phyloP scores from a whole-genome alignment of 2,329 filamentous ascomycete species.

The Pezicula neosporulosa region DNA sequence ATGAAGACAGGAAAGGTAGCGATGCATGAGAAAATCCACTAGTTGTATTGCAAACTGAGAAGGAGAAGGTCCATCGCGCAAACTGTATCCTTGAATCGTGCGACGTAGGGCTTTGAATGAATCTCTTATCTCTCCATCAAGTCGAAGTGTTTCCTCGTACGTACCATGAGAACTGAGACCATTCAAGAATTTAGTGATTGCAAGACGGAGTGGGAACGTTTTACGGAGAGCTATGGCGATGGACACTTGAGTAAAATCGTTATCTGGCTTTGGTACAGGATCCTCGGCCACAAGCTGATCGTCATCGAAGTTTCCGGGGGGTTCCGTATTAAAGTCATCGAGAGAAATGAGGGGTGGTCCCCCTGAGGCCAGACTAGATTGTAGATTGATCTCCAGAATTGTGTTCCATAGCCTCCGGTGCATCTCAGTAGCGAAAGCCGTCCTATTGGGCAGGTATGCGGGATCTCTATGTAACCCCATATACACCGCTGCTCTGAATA shows the following conservation, averaged over 20 bases:
- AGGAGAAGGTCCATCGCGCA: slow-evolving; percentile 14
- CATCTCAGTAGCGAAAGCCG: slow-evolving; percentile 39
- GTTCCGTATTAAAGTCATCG: slow-evolving; percentile 44
- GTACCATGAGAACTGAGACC: slow-evolving; percentile 31
- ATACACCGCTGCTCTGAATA: slow-evolving; percentile 43
- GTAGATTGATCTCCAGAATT: slow-evolving; percentile 43
- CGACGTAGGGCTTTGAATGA: slow-evolving; percentile 39
- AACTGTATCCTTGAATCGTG: slow-evolving; percentile 23
- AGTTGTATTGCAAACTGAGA: slow-evolving; percentile 39
- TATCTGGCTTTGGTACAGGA: slow-evolving; percentile 29
- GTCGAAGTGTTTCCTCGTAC: slow-evolving; percentile 41
- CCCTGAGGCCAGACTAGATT: slow-evolving; percentile 42
- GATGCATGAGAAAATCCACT: slow-evolving; percentile 48
- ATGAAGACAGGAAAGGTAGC: slow-evolving; percentile 54
- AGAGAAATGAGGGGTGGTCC: slow-evolving; percentile 41
- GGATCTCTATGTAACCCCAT: slow-evolving; percentile 52
- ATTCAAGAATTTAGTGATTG: slow-evolving; percentile 40
- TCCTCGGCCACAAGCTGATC: slow-evolving; percentile 36
- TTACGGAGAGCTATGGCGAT: slow-evolving; percentile 38
- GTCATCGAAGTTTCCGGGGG: slow-evolving; percentile 48
- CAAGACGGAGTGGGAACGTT: slow-evolving; percentile 40
- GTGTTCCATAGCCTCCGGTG: slow-evolving; percentile 50
- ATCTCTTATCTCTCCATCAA: slow-evolving; percentile 38
- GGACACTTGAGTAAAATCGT: slow-evolving; percentile 37
- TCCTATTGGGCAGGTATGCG: slow-evolving; percentile 29